These are phyloP conservation scores for Laetiporus sulphureus DNA, from an alignment of 1,284 basidiomycete species.

Conservation along the genomic window DNA sequence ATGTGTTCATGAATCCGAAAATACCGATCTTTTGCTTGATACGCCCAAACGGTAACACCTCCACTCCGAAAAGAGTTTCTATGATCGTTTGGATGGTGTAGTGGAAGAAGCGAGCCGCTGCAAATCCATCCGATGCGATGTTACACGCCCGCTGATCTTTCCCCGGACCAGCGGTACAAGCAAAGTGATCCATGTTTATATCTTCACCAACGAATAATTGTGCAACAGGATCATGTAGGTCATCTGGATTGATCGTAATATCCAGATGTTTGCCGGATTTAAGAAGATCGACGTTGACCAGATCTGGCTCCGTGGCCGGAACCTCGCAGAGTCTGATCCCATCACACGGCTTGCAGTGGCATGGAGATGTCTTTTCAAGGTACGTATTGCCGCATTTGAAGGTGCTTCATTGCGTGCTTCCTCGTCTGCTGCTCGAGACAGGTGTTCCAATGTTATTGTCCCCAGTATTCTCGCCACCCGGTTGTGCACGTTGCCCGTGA, in stretches of 20 bases:
- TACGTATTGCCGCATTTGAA: conserved; percentile 8
- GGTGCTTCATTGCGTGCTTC: no score
- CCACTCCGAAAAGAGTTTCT: conserved; percentile 28
- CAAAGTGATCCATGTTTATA: conserved; percentile 31
- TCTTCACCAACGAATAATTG: conserved; percentile 32
- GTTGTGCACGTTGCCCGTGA: no score
- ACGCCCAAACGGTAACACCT: conserved; percentile 10
- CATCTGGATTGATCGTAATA: conserved; percentile 24
- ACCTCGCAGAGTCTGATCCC: conserved; percentile 6
- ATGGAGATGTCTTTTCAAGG: conserved; percentile 9
- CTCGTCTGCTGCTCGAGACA: no score
- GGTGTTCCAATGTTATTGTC: no score
- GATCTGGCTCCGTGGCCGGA: conserved; percentile 9
- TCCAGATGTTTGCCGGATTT: conserved; percentile 15
- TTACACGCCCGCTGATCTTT: conserved; percentile 20
- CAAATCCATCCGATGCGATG: conserved; percentile 32
- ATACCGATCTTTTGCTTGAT: conserved; percentile 14
- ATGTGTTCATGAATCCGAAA: conserved; percentile 19
- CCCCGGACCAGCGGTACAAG: conserved; percentile 20
- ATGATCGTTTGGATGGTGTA: conserved; percentile 28
- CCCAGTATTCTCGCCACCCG: no score
- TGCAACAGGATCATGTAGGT: conserved; percentile 24
- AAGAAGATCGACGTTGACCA: conserved; percentile 8
- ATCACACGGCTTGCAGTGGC: conserved; percentile 9
- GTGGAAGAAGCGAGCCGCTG: conserved; percentile 32